Base-by-base conservation (phyloP, 768 basidiomycete species). In the Podaxis carcinomalis region DNA sequence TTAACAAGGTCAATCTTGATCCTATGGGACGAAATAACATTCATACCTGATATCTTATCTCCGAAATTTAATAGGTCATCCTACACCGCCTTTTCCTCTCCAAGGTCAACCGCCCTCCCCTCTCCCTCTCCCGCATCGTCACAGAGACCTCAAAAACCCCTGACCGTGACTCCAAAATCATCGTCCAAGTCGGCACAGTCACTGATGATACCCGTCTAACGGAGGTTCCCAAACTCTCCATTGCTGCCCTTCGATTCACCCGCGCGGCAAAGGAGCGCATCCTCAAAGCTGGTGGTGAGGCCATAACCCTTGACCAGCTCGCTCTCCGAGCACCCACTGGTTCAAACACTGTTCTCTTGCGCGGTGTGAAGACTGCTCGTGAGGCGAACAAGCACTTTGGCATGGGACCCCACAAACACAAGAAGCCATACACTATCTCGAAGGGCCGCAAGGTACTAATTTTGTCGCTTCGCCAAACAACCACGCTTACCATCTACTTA, bases 381-480 rank as follows among this genome's bases (percentile, higher is more conserved):
- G 97, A 98, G 78, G 92, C 95, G 54, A 87, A 91, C 81, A 95
- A 93, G 77, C 96, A 98, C 85, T 98, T 98, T 75, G 96, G 96
- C 78, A 93, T 93, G 92, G 85, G 90, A 66, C 95, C 95, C 59
- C 93, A 95, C 88, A 93, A 98, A 80, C 82, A 97, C 89, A 98
- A 96, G 85, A 97, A 95, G 81, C 97, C 97, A 51, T 91, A 94
- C 81, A 92, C 95, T 51, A 82, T 80, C 70, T 95, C 93, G 74
- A 97, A 96, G 82, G 96, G 97, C 64, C 92, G 95, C 86, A 98
- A 97, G 79, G 88, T 89, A 69, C 44, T 76, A 32, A 5, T 11
- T 14, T 7, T 3, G n/a, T 3, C 6, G 25, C 42, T 19, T 7
- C 23, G 19, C 39, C 4, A 1, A 21, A 36, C 10, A 14, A 21